Percentiles rank a stretch among this genome's conserved stretches.
Evolutionary conservation across 495 filamentous ascomycete genomes (phyloP).

Genomic region (Terfezia boudieri): DNA sequence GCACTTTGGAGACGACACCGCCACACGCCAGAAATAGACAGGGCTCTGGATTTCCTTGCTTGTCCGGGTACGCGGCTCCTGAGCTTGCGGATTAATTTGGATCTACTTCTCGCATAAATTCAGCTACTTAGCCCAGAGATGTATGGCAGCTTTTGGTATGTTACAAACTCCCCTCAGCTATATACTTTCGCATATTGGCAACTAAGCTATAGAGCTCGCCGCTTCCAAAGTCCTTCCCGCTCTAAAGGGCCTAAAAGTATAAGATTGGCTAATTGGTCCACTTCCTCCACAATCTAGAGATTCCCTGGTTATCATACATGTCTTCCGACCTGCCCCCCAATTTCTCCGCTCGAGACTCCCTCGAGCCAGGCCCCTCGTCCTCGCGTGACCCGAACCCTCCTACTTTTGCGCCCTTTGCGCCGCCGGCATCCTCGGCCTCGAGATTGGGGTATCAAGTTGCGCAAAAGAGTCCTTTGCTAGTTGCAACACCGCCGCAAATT

Average conservation of each 20-base stretch:
- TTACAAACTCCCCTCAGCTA: background rate
- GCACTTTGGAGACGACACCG: too few relatives aligned
- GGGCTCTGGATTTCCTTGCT: too few relatives aligned
- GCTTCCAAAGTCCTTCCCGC: background rate
- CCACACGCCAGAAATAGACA: too few relatives aligned
- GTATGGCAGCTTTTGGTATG: conserved; percentile 43
- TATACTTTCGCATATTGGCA: conserved; percentile 1
- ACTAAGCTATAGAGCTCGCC: background rate
- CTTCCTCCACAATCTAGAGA: conserved; percentile 25
- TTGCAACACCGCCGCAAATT: conserved; percentile 81
- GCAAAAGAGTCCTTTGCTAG: conserved; percentile 80
- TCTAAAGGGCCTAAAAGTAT: background rate
- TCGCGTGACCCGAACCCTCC: conserved; percentile 36
- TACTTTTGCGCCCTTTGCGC: conserved; percentile 71
- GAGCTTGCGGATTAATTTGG: too few relatives aligned
- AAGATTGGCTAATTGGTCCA: conserved; percentile 1
- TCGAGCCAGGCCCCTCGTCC: conserved; percentile 6
- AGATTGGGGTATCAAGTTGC: conserved; percentile 84
- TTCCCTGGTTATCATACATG: conserved; percentile 38
- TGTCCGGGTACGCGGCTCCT: too few relatives aligned
- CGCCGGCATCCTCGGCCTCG: conserved; percentile 43
- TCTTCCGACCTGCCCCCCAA: conserved; percentile 9
- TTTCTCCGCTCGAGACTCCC: conserved; percentile 20
- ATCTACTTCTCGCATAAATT: too few relatives aligned
- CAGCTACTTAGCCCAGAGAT: conserved; percentile 6